These are phyloP conservation scores for Phytophthora tentaculata DNA, from an alignment of 352 stramenopile genomes.

Conservation along the genomic window DNA sequence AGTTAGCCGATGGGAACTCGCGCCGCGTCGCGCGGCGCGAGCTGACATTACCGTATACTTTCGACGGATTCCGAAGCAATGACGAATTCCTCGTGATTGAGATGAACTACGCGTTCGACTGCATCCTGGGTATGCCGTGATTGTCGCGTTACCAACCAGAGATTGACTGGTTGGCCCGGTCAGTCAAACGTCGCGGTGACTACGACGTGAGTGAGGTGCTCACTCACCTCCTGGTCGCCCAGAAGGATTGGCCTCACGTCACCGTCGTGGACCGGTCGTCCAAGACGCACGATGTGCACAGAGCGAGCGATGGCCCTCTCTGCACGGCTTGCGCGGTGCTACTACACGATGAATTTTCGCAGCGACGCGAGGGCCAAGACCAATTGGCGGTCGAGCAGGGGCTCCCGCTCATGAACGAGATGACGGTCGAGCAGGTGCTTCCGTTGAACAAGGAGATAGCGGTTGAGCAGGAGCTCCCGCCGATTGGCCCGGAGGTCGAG, in stretches of 20 bases:
- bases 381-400: constrained; percentile 2
- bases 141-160: background rate
- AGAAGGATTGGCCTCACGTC: background rate
- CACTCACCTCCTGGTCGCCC: background rate
- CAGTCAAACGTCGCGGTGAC: background rate
- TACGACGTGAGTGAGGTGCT: background rate
- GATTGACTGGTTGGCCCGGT: too few relatives aligned
- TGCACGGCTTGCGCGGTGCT: background rate
- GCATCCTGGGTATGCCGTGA: constrained; percentile 30
- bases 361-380: background rate
- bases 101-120: constrained; percentile 34
- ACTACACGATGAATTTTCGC: background rate
- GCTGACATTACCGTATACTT: background rate
- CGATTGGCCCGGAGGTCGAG: background rate
- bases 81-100: constrained; percentile 32
- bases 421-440: background rate
- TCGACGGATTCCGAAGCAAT: background rate
- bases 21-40: constrained; percentile 3
- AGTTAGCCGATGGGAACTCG: constrained; percentile 19
- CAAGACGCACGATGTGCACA: background rate
- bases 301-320: background rate
- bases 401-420: background rate
- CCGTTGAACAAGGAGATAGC: background rate
- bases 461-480: background rate
- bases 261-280: background rate